These are phyloP conservation scores for Nephelium lappaceum DNA, from an alignment of 345 rosid genomes.

Conservation along the genomic window DNA sequence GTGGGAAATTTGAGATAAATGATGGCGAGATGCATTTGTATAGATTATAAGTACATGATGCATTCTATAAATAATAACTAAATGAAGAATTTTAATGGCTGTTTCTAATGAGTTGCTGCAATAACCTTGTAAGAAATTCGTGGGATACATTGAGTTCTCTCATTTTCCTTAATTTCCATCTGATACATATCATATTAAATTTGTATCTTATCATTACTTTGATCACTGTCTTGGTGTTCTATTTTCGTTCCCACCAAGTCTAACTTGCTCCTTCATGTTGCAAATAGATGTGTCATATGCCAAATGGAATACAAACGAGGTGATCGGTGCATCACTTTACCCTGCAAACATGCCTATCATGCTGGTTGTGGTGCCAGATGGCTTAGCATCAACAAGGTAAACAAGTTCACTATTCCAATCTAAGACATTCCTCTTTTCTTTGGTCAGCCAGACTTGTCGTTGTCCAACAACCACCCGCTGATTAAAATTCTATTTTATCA, in stretches of 20 bases:
- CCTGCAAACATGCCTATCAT: slow-evolving; percentile 91
- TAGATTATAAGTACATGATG: not conserved
- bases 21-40: not conserved
- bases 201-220: not conserved
- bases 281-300: slow-evolving; percentile 90
- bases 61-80: not conserved
- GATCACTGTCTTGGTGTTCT: not conserved
- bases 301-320: slow-evolving; percentile 97
- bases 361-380: slow-evolving; percentile 79
- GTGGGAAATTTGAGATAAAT: not conserved
- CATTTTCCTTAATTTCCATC: not conserved
- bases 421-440: not conserved
- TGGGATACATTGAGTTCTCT: slow-evolving; percentile 3
- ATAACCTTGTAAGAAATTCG: slow-evolving; percentile 8
- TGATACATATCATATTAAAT: not conserved
- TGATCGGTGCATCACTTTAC: slow-evolving; percentile 74
- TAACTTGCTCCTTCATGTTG: slow-evolving; percentile 9
- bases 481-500: slow-evolving; percentile 34
- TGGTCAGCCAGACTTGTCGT: not conserved
- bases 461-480: slow-evolving; percentile 14
- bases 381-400: slow-evolving; percentile 96
- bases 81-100: not conserved
- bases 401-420: slow-evolving; percentile 8
- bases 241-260: not conserved
- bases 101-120: not conserved